These are phyloP conservation scores for Crithidia thermophila DNA, from an alignment of 208 protist species.

Conservation along the genomic window DNA sequence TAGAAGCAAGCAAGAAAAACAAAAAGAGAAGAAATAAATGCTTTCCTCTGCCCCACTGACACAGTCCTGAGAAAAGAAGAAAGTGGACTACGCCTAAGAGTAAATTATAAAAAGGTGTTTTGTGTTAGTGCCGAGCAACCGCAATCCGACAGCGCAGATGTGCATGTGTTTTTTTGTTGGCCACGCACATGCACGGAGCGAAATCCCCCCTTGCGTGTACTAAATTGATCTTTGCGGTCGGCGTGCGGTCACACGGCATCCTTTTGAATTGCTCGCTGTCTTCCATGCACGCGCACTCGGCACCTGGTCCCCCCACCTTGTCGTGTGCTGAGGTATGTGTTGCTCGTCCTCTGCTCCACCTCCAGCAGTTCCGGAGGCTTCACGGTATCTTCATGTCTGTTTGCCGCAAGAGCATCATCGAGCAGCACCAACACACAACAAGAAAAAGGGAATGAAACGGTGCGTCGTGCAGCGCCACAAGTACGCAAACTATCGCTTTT, in stretches of 20 bases:
- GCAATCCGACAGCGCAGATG: too few relatives aligned
- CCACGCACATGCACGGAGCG: not conserved
- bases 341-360: not conserved
- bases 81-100: not conserved
- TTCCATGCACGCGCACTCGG: not conserved
- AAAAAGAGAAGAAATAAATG: not conserved
- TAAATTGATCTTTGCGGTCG: not conserved
- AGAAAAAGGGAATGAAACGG: not conserved
- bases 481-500: constrained; percentile 11
- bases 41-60: constrained; percentile 5
- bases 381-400: too few relatives aligned
- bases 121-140: constrained; percentile 2
- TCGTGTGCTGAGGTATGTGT: not conserved
- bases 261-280: constrained; percentile 6
- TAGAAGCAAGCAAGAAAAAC: not conserved
- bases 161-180: too few relatives aligned
- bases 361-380: too few relatives aligned
- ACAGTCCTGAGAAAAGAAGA: not conserved
- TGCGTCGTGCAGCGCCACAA: not conserved
- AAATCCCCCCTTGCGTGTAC: not conserved
- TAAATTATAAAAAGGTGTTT: not conserved
- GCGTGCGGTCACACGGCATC: not conserved
- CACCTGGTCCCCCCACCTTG: not conserved
- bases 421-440: not conserved
- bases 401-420: too few relatives aligned